Evolutionary conservation across 2,329 filamentous ascomycete genomes (phyloP).

Genomic region (Neofusicoccum laricinum): DNA sequence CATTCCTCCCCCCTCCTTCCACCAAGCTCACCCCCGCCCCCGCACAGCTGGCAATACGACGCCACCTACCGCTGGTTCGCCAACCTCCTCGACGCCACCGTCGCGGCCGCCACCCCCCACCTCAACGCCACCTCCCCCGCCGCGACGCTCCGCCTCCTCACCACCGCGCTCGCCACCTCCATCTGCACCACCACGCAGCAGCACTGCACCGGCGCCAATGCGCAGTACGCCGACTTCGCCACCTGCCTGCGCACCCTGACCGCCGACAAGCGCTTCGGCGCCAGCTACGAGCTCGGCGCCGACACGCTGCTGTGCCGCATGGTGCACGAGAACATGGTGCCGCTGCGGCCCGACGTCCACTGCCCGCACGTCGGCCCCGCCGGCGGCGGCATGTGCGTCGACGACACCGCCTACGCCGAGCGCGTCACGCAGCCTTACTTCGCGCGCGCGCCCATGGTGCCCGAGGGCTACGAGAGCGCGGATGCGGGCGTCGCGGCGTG

Average conservation of each 20-base stretch:
- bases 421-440: constrained; percentile 15
- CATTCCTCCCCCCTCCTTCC: too few relatives aligned
- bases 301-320: constrained; percentile 37
- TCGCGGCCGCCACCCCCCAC: constrained; percentile 6
- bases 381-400: constrained; percentile 34
- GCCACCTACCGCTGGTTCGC: constrained; percentile 32
- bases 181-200: constrained; percentile 25
- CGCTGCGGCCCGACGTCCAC: constrained; percentile 34
- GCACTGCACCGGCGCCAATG: constrained; percentile 28
- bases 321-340: constrained; percentile 37
- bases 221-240: constrained; percentile 24
- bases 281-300: constrained; percentile 33
- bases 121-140: background rate
- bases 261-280: constrained; percentile 28
- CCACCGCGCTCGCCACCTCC: constrained; percentile 21
- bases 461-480: constrained; percentile 2
- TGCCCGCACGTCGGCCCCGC: constrained; percentile 34
- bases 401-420: constrained; percentile 26
- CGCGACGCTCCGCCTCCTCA: background rate
- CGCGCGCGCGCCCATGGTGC: constrained; percentile 11
- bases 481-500: constrained; percentile 14
- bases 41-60: constrained; percentile 29
- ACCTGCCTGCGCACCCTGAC: constrained; percentile 29
- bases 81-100: constrained; percentile 26
- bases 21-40: too few relatives aligned